A percentile compares a stretch with the other conserved stretches of the same genome.
Evolutionary conservation across 2,329 filamentous ascomycete genomes (phyloP).

Genomic region (Aaosphaeria pasadenensis): DNA sequence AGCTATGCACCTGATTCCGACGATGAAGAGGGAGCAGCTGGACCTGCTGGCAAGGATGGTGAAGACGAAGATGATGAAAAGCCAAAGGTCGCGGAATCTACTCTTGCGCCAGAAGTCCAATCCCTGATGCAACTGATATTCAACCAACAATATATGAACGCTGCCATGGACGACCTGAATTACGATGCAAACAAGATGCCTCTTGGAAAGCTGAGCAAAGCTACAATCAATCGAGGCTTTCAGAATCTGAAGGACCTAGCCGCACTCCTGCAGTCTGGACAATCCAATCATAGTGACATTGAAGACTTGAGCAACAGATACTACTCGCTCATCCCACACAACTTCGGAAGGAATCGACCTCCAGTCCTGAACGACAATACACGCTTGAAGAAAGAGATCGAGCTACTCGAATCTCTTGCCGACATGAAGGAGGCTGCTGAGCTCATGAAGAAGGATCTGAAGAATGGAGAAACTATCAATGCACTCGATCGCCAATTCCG

Average conservation of each 20-base stretch:
- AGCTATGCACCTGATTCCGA: slow-evolving; percentile 70
- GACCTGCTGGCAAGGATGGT: slow-evolving; percentile 21
- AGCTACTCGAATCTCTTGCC: slow-evolving; percentile 74
- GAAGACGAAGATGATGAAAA: slow-evolving; percentile 24
- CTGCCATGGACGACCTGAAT: slow-evolving; percentile 64
- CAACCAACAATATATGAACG: slow-evolving; percentile 69
- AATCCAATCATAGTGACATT: slow-evolving; percentile 50
- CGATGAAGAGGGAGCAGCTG: slow-evolving; percentile 42
- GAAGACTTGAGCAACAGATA: slow-evolving; percentile 72
- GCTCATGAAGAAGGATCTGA: slow-evolving; percentile 67
- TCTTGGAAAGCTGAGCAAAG: slow-evolving; percentile 78
- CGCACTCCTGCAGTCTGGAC: slow-evolving; percentile 55
- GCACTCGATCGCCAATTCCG: slow-evolving; percentile 70
- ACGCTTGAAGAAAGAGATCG: slow-evolving; percentile 71
- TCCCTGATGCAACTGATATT: slow-evolving; percentile 79
- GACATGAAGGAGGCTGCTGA: slow-evolving; percentile 81
- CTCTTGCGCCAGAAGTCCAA: slow-evolving; percentile 59
- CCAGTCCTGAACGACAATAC: slow-evolving; percentile 59
- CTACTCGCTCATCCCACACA: slow-evolving; percentile 79
- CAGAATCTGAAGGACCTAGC: slow-evolving; percentile 73
- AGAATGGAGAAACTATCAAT: slow-evolving; percentile 53
- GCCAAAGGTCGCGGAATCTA: slow-evolving; percentile 42
- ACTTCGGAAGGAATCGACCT: slow-evolving; percentile 70
- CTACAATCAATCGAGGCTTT: slow-evolving; percentile 72
- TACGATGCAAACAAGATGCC: slow-evolving; percentile 76